Percentiles rank a stretch among this genome's conserved stretches.
Evolutionary conservation across 768 basidiomycete genomes (phyloP).

Genomic region (Pulveroboletus ravenelii): DNA sequence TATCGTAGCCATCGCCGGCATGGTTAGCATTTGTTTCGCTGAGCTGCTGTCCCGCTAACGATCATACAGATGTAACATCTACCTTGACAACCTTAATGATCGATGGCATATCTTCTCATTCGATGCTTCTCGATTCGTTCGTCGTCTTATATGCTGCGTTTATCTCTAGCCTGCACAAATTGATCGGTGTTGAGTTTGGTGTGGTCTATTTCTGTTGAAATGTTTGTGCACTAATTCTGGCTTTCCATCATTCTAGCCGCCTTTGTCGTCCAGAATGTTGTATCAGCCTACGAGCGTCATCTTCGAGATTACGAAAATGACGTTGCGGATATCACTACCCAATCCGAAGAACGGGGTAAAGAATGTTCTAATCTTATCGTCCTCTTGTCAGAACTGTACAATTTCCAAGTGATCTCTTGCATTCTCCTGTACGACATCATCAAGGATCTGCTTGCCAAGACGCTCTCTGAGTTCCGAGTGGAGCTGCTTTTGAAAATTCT

Average conservation of each 20-base stretch:
- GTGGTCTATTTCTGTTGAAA: conserved; percentile 21
- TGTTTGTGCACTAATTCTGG: not conserved
- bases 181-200: conserved; percentile 89
- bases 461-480: conserved; percentile 73
- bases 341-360: conserved; percentile 56
- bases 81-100: conserved; percentile 73
- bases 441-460: conserved; percentile 58
- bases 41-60: conserved; percentile 5
- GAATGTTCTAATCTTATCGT: conserved; percentile 86
- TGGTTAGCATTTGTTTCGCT: conserved; percentile 41
- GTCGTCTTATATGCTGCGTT: conserved; percentile 86
- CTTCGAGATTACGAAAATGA: conserved; percentile 34
- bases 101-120: conserved; percentile 73
- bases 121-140: conserved; percentile 81
- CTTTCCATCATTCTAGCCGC: conserved; percentile 49
- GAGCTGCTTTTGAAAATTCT: conserved; percentile 84
- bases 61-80: conserved; percentile 68
- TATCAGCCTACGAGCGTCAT: conserved; percentile 62
- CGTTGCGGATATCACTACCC: conserved; percentile 10
- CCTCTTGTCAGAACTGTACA: conserved; percentile 89
- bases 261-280: conserved; percentile 71
- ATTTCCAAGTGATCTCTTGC: conserved; percentile 90
- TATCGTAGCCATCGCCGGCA: conserved; percentile 76
- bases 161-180: conserved; percentile 72
- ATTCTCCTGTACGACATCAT: conserved; percentile 89